A percentile compares a stretch with the other conserved stretches of the same genome.
phyloP scores from a whole-genome alignment of 108 stramenopile genomes.

The Thalassiosira profunda region DNA sequence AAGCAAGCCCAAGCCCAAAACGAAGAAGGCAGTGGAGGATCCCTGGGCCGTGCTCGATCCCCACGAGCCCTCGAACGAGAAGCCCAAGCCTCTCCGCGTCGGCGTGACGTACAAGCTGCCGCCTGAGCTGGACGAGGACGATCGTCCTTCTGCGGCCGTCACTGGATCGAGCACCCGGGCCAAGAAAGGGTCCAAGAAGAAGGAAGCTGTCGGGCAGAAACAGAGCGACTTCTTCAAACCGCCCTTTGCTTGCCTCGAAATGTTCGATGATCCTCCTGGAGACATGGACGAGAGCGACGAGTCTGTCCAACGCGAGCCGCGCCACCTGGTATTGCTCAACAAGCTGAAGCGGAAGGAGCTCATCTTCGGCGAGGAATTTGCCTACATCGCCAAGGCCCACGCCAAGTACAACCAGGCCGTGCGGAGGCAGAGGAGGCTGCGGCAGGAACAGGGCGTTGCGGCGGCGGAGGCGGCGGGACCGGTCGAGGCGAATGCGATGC shows the following conservation, averaged over 20 bases:
- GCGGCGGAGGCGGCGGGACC: slow-evolving; percentile 13
- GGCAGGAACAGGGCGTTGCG: slow-evolving; percentile 11
- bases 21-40: slow-evolving; percentile 50
- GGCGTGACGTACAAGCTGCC: slow-evolving; percentile 87
- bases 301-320: slow-evolving; percentile 13
- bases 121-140: slow-evolving; percentile 52
- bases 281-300: slow-evolving; percentile 29
- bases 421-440: slow-evolving; percentile 40
- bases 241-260: slow-evolving; percentile 18
- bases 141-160: slow-evolving; percentile 71
- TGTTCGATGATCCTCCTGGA: slow-evolving; percentile 10
- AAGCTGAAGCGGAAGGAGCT: slow-evolving; percentile 54
- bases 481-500: slow-evolving; percentile 19
- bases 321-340: slow-evolving; percentile 22
- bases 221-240: slow-evolving; percentile 2
- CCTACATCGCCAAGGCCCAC: slow-evolving; percentile 76
- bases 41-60: slow-evolving; percentile 92
- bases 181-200: background rate
- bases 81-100: slow-evolving; percentile 61
- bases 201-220: background rate
- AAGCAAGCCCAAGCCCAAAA: background rate
- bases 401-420: slow-evolving; percentile 65
- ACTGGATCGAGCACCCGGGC: slow-evolving; percentile 67
- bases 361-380: slow-evolving; percentile 86
- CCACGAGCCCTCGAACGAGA: slow-evolving; percentile 59